Evolutionary conservation across 192 early-diverging fungal species (phyloP), one percentile per base, ranked within the genome.

Genomic region (Linnemannia hyalina): DNA sequence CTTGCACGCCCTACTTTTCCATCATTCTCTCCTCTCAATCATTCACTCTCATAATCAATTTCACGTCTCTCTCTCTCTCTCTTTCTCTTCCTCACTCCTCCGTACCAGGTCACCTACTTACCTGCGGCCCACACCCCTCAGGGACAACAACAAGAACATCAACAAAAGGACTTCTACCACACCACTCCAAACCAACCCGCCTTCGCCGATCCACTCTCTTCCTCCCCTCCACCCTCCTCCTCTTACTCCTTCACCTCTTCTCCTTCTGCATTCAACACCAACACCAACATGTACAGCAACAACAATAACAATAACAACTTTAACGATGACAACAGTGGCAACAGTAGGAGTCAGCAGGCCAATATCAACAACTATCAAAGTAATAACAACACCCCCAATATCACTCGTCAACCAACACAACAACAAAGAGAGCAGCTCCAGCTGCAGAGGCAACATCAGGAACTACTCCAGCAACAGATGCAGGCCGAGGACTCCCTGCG

Each of bases 21-120:
- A 5, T 35, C 40, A 73, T 75, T 23, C 52, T n/a, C 40, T 57
- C n/a, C 29, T 32, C 42, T 35, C 69, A 41, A 38, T 7, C 71
- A 9, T 36, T 4, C 42, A 57, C 57, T 7, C n/a, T 23, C 22
- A 44, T 22, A 22, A 55, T 38, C 15, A 6, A 35, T 38, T 75
- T 57, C n/a, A 68, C 46, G 23, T 41, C 80, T 65, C 71, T n/a
- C 13, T 41, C 23, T 63, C 36, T 79, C 71, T 15, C 55, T 65
- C 36, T 13, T 35, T 13, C 13, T 54, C 32, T 3, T 68, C 55
- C 41, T 23, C 23, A 35, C 35, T 4, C n/a, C 68, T 71, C 55
- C 16, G 10, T 63, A 83, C 76, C 82, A 83, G 29, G 72, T 74
- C 11, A 26, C 82, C 11, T 72, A 78, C 20, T 74, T 83, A 76